Percentiles rank a stretch among this genome's conserved stretches.
phyloP scores from a whole-genome alignment of 2,329 filamentous ascomycete genomes.

The Exophiala xenobiotica region DNA sequence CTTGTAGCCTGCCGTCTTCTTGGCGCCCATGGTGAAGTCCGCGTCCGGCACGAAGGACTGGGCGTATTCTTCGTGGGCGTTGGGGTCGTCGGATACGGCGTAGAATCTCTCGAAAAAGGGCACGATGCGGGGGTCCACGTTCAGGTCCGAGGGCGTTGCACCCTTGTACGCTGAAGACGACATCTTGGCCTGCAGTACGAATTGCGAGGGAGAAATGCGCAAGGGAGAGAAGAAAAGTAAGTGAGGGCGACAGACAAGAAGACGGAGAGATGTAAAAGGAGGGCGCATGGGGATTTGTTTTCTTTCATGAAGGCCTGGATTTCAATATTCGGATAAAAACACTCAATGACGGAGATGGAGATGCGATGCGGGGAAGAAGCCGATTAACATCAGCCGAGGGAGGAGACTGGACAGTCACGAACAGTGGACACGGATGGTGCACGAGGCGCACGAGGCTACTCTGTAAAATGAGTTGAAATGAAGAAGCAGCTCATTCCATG shows the following conservation, averaged over 20 bases:
- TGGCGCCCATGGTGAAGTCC: constrained; percentile 54
- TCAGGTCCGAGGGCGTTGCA: constrained; percentile 9
- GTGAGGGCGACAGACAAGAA: too few species aligned
- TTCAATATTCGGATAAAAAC: not conserved
- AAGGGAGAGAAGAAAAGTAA: too few species aligned
- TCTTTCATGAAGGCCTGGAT: too few species aligned
- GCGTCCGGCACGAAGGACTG: constrained; percentile 50
- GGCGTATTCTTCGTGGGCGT: constrained; percentile 51
- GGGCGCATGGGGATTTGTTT: too few species aligned
- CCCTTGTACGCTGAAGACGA: constrained; percentile 22
- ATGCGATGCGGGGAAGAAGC: not conserved
- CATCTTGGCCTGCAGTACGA: constrained; percentile 10
- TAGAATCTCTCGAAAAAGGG: constrained; percentile 34
- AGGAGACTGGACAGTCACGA: too few species aligned
- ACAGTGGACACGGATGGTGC: not conserved
- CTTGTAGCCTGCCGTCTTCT: constrained; percentile 45
- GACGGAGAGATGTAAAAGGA: too few species aligned
- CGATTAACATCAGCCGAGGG: not conserved
- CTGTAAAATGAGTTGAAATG: not conserved
- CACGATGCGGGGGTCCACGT: constrained; percentile 26
- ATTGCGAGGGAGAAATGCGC: too few species aligned
- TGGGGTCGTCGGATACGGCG: constrained; percentile 37
- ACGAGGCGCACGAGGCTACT: not conserved
- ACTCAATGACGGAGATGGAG: not conserved
- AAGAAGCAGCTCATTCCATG: too few species aligned